Conservation (phyloP, 805 yeast species). For the Saccharomycopsis sp. region DNA sequence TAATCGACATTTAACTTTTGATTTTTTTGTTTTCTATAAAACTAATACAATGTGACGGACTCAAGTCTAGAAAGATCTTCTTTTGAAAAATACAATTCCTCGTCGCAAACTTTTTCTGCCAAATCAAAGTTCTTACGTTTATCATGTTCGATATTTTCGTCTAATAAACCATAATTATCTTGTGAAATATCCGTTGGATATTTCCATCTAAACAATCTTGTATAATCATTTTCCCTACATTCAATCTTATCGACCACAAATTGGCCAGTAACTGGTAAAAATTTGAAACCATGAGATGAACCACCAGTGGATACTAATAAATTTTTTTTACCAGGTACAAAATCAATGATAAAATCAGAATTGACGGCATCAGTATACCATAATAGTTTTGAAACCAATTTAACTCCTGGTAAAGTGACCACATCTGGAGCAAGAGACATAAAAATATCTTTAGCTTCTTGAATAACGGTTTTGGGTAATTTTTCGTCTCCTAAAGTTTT, state of each 20-base stretch:
- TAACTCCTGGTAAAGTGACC: conserved; percentile 7
- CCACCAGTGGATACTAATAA: conserved; percentile 30
- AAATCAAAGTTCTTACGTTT: too few relatives aligned
- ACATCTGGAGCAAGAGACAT: conserved; percentile 23
- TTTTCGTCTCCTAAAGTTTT: conserved; percentile 19
- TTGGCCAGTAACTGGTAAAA: conserved; percentile 28
- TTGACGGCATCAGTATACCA: conserved; percentile 31
- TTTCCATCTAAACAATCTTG: neutral
- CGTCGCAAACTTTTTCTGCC: too few relatives aligned
- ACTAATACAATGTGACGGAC: too few relatives aligned
- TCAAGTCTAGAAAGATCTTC: too few relatives aligned
- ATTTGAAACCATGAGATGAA: conserved; percentile 31
- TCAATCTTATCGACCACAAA: neutral
- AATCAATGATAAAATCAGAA: conserved; percentile 27
- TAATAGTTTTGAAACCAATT: conserved; percentile 22
- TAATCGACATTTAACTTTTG: too few relatives aligned
- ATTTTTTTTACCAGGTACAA: conserved; percentile 24
- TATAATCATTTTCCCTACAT: neutral
- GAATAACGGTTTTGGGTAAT: conserved; percentile 19
- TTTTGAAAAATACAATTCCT: too few relatives aligned
- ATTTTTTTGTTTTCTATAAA: too few relatives aligned
- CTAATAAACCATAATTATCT: too few relatives aligned
- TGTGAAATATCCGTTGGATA: too few relatives aligned
- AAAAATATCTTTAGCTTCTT: conserved; percentile 21
- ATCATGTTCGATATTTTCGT: too few relatives aligned